phyloP scores from a whole-genome alignment of 2,329 filamentous ascomycete species.

The Botrytis byssoidea region DNA sequence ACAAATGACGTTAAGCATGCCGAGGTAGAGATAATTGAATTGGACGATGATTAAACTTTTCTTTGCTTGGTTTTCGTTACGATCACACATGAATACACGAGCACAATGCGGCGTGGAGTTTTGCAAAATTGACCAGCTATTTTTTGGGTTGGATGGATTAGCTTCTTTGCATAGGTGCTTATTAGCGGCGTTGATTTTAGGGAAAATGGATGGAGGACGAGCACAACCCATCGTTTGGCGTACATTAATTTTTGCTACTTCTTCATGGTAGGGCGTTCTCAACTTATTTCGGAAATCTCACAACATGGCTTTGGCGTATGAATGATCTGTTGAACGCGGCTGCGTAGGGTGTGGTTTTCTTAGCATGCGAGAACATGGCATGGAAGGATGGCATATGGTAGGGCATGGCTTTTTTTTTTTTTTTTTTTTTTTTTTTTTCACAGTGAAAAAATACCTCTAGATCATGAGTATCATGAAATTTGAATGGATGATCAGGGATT shows the following conservation, averaged over 20 bases:
- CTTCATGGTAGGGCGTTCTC: not conserved
- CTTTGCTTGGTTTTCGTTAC: not conserved
- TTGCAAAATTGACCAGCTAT: not conserved
- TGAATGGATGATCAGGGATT: conserved; percentile 6
- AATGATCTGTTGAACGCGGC: not conserved
- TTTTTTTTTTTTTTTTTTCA: not conserved
- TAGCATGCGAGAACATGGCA: not conserved
- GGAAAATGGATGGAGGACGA: not conserved
- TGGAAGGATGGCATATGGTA: not conserved
- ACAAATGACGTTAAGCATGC: conserved; percentile 18
- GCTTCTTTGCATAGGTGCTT: conserved; percentile 13
- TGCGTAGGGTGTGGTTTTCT: not conserved
- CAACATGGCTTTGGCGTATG: conserved; percentile 16
- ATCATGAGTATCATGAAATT: not conserved
- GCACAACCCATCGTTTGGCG: not conserved
- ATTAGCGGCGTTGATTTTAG: not conserved
- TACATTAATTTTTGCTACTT: not conserved
- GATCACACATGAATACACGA: not conserved
- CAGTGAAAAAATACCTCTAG: not conserved
- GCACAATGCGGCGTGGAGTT: conserved; percentile 7
- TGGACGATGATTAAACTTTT: conserved; percentile 33
- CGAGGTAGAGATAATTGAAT: conserved; percentile 31
- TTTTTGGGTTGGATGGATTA: conserved; percentile 1
- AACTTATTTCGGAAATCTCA: not conserved
- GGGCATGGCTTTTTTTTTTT: not conserved